Evolutionary conservation across 768 basidiomycete genomes (phyloP), one percentile per base, ranked within the genome.

Genomic region (Lactarius hengduanensis): DNA sequence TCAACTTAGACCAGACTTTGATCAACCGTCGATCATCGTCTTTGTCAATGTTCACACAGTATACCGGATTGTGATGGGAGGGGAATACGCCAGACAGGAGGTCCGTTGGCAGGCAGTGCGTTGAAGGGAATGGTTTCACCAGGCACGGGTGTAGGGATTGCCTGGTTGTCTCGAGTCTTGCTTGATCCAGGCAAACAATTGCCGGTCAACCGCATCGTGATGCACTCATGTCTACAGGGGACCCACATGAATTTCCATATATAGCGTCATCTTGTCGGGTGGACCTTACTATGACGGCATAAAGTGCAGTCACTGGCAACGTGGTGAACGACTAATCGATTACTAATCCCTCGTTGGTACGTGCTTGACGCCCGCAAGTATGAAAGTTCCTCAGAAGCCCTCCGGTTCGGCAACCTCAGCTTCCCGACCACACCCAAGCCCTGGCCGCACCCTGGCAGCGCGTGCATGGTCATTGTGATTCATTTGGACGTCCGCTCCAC

Each of bases 311-410:
- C 9, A 34, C 22, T 38, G 22, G n/a, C 63, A 38, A 65, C 54
- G 40, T 65, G 59, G 11, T 28, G 36, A 16, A 36, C n/a, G 20
- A 26, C 40, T 56, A 34, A 34, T 34, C 34, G 34, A 34, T 8
- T 34, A 34, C 34, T 34, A 53, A 53, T 30, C 58, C 57, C 36
- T 26, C 3, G 32, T 22, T 43, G 61, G 61, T 6, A 30, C 61
- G 8, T 47, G 36, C 50, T 30, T 47, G n/a, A 41, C 62, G 66
- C 57, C 62, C 66, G 66, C 66, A 47, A 20, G 32, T 54, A 13
- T 10, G 5, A 67, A 63, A 67, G 58, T 34, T 8, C 66, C 66
- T 60, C 62, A 67, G 66, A 67, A 67, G 66, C 62, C 30, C 20
- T 59, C 66, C 58, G 66, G 34, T 47, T 63, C 66, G 62, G 66